Base-by-base conservation (phyloP, 2,329 filamentous ascomycete genomes). In the Chalaropsis ovoidea region DNA sequence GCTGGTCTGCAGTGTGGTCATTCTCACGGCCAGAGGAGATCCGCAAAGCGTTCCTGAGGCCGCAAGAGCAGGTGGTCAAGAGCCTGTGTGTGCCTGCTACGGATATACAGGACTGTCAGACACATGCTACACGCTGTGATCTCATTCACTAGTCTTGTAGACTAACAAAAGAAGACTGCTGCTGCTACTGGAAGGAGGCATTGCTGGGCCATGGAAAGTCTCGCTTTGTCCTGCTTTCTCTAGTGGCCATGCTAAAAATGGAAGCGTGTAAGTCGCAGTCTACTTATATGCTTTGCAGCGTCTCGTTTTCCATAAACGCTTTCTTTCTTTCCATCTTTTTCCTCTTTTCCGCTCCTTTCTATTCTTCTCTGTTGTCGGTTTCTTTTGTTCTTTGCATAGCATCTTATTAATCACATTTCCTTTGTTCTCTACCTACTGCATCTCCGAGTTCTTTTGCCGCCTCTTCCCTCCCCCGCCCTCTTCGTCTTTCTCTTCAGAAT, bases 271-370 rank as follows among this genome's bases (percentile, higher is more conserved):
- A 27, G 47, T 52, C 19, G 10, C 19, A 15, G 13, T 39, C 54
- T 58, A 58, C 54, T 58, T 58, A 58, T 58, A 58, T 58, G 54
- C 54, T 39, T 58, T 58, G 31, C 54, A n/a, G 13, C 24, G 31
- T 35, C 24, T 39, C 17, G 27, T 15, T 35, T 39, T 17, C 54
- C 6, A 35, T n/a, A 10, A 58, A 35, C 54, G 54, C 15, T 39
- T 58, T 39, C 54, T n/a, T 39, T 58, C n/a, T 58, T 31, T 19
- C 47, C 62, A 49, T 19, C 35, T n/a, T 64, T 42, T 35, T 42
- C 19, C 62, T 27, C 10, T 56, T 49, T 49, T 39, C 39, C 47
- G 35, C n/a, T 24, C 24, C 35, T 11, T 35, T n/a, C 8, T 4
- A 31, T 39, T 56, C 47, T 56, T 42, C 22, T 56, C 4, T n/a